Percentiles rank a stretch among this genome's conserved stretches.
These are phyloP conservation scores for Capsella bursapastoris DNA, from an alignment of 345 rosid genomes.

Conservation along the genomic window DNA sequence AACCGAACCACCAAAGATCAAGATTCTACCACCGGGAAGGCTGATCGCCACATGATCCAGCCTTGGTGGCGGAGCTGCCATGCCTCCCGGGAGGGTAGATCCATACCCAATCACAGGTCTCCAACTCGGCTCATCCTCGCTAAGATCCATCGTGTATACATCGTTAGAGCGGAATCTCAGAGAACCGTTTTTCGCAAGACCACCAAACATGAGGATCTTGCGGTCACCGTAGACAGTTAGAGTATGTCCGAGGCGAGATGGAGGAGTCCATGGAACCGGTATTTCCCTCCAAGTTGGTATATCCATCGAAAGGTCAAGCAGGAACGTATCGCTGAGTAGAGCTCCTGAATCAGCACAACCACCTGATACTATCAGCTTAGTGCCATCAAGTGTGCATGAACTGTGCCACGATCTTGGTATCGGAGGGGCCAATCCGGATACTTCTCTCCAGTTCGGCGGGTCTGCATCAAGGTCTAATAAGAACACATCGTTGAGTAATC, in stretches of 20 bases:
- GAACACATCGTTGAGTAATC: constrained; percentile 87
- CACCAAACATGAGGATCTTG: constrained; percentile 93
- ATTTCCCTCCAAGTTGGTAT: constrained; percentile 92
- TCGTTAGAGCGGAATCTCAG: constrained; percentile 90
- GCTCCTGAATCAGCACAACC: constrained; percentile 97
- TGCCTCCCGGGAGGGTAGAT: constrained; percentile 77
- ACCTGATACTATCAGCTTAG: constrained; percentile 89
- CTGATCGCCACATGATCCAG: constrained; percentile 90
- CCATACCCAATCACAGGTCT: constrained; percentile 67
- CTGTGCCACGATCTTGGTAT: constrained; percentile 98
- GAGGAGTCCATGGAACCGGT: constrained; percentile 89
- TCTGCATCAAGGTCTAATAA: constrained; percentile 87
- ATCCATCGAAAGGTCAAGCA: constrained; percentile 92
- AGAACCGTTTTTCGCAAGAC: constrained; percentile 85
- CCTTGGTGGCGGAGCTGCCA: constrained; percentile 83
- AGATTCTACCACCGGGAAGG: constrained; percentile 83
- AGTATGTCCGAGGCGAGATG: constrained; percentile 90
- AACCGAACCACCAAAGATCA: constrained; percentile 91
- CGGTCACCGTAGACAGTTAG: constrained; percentile 84
- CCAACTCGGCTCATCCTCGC: constrained; percentile 92
- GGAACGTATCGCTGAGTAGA: constrained; percentile 83
- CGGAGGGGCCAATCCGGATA: constrained; percentile 90
- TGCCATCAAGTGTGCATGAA: constrained; percentile 96
- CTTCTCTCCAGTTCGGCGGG: constrained; percentile 91
- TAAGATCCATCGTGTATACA: constrained; percentile 91